Conservation (phyloP, 106 monocot species). For the Hemerocallis citrina region DNA sequence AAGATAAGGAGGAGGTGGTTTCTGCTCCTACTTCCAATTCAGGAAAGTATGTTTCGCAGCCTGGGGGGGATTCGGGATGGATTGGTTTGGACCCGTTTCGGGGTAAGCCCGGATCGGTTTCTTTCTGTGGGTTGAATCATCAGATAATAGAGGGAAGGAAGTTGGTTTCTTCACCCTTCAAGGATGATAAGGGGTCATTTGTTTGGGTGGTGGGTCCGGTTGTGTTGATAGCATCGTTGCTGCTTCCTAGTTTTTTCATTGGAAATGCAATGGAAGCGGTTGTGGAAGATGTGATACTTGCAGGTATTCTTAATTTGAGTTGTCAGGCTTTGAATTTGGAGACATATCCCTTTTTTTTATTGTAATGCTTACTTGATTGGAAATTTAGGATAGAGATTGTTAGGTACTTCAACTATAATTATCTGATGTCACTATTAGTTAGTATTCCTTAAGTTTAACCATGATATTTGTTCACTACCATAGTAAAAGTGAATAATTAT, state of each 20-base stretch:
- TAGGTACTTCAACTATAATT: no score
- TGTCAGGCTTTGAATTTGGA: not conserved
- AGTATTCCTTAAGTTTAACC: no score
- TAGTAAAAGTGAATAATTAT: no score
- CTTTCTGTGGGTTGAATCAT: constrained; percentile 44
- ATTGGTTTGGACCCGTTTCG: constrained; percentile 28
- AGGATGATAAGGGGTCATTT: constrained; percentile 43
- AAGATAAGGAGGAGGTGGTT: not conserved
- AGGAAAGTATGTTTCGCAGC: not conserved
- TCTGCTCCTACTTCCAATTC: no score
- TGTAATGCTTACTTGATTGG: no score
- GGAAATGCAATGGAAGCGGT: constrained; percentile 26
- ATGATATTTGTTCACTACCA: no score
- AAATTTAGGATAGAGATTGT: no score
- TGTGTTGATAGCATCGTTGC: constrained; percentile 44
- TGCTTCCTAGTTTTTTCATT: constrained; percentile 56
- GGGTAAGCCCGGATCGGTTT: constrained; percentile 45
- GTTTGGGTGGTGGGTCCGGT: constrained; percentile 50
- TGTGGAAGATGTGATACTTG: constrained; percentile 36
- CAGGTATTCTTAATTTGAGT: constrained; percentile 28
- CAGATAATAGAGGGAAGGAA: constrained; percentile 35
- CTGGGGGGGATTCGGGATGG: constrained; percentile 11
- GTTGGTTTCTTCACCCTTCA: constrained; percentile 47
- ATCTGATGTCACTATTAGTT: no score
- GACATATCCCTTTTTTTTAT: no score